Percentiles rank a stretch among this genome's conserved stretches.
Evolutionary conservation across 2,329 filamentous ascomycete genomes (phyloP).

Genomic region (Didymella pomorum): DNA sequence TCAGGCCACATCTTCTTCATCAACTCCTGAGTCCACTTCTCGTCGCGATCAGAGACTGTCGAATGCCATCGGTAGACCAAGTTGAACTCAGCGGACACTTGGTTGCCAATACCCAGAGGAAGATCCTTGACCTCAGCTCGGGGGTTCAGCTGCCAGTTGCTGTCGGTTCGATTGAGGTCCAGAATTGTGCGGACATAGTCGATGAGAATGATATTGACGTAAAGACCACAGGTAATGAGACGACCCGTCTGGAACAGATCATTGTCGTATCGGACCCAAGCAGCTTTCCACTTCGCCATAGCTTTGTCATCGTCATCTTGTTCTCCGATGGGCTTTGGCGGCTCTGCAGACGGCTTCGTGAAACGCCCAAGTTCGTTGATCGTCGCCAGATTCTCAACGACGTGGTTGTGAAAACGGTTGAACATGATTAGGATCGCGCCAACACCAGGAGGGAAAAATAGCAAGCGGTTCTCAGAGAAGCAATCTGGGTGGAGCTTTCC

Average conservation of each 20-base stretch:
- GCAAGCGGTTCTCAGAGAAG: constrained; percentile 70
- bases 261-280: constrained; percentile 52
- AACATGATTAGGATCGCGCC: constrained; percentile 73
- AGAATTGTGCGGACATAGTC: constrained; percentile 64
- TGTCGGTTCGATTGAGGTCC: constrained; percentile 72
- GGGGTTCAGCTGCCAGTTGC: constrained; percentile 83
- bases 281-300: constrained; percentile 38
- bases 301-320: constrained; percentile 45
- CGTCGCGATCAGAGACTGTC: constrained; percentile 76
- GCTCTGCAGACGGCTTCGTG: constrained; percentile 62
- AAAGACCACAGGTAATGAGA: constrained; percentile 61
- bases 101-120: constrained; percentile 78
- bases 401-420: constrained; percentile 82
- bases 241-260: constrained; percentile 62
- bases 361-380: constrained; percentile 89
- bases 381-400: constrained; percentile 77
- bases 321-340: constrained; percentile 51
- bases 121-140: constrained; percentile 71
- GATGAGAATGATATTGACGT: constrained; percentile 62
- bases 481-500: constrained; percentile 76
- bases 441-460: constrained; percentile 74
- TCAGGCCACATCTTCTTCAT: constrained; percentile 53
- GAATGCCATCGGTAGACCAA: constrained; percentile 89
- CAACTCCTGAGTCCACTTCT: constrained; percentile 76
- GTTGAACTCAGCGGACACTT: constrained; percentile 89